A percentile compares a stretch with the other conserved stretches of the same genome.
Evolutionary conservation across 2,329 filamentous ascomycete species (phyloP).

Genomic region (Fusarium sp.): DNA sequence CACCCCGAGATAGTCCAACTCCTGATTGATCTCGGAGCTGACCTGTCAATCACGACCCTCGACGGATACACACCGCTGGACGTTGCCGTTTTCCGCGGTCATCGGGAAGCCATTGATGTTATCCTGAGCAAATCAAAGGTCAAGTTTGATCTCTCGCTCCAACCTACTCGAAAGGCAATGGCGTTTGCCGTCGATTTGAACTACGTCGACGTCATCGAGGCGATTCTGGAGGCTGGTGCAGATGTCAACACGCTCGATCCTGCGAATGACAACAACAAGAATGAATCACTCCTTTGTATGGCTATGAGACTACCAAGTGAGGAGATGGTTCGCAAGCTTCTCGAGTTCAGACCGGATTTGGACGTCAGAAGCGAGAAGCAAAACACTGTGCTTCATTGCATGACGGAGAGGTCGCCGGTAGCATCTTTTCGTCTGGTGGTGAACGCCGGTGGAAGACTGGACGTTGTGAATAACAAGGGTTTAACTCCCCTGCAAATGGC

Average conservation of each 20-base stretch:
- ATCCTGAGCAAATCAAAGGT: background rate
- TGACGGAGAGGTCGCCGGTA: background rate
- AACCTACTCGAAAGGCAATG: background rate
- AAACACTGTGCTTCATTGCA: conserved; percentile 10
- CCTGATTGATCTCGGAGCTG: conserved; percentile 2
- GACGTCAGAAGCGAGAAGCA: background rate
- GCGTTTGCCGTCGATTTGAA: background rate
- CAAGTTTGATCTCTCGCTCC: background rate
- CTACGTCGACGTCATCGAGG: background rate
- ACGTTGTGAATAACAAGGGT: background rate
- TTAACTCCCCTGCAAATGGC: background rate
- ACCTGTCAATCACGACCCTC: background rate
- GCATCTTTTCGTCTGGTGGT: background rate
- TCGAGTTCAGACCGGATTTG: conserved; percentile 19
- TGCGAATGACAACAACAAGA: background rate
- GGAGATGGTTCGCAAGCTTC: conserved; percentile 3
- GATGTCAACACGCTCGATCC: conserved; percentile 5
- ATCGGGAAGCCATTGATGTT: background rate
- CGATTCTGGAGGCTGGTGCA: conserved; percentile 8
- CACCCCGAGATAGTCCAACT: background rate
- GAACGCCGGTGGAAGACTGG: conserved; percentile 17
- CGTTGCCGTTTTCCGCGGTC: background rate
- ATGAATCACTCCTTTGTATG: background rate
- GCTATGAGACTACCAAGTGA: background rate
- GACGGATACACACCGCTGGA: background rate